These are phyloP conservation scores for Oryza glaberrima DNA, from an alignment of 176 grass and related monocot species.

Conservation along the genomic window DNA sequence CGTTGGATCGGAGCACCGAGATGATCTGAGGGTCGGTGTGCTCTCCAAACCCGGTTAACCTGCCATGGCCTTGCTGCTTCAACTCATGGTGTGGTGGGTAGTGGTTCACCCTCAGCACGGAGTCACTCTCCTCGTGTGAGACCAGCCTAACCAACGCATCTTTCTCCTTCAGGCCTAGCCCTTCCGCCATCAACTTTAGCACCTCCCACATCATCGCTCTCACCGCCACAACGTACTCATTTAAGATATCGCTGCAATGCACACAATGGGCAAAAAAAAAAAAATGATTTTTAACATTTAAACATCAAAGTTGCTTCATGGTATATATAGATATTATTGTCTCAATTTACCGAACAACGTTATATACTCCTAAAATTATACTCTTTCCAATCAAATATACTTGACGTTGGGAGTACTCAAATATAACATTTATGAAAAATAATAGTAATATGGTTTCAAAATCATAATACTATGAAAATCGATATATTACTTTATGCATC, in stretches of 20 bases:
- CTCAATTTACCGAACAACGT: too few relatives aligned
- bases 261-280: too few relatives aligned
- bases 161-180: conserved; percentile 40
- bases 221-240: conserved; percentile 64
- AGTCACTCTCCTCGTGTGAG: conserved; percentile 62
- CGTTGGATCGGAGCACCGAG: conserved; percentile 80
- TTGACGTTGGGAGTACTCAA: too few relatives aligned
- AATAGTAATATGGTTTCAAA: too few relatives aligned
- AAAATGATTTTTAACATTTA: too few relatives aligned
- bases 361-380: too few relatives aligned
- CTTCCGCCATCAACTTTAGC: conserved; percentile 74
- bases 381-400: too few relatives aligned
- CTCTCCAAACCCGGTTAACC: conserved; percentile 78
- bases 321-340: too few relatives aligned
- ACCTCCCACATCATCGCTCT: conserved; percentile 52
- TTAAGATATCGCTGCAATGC: conserved; percentile 45
- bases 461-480: neutral
- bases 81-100: conserved; percentile 56
- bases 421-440: too few relatives aligned
- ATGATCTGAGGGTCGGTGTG: conserved; percentile 93
- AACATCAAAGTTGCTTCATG: too few relatives aligned
- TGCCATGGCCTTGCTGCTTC: neutral
- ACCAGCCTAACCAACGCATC: conserved; percentile 45
- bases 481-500: neutral
- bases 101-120: conserved; percentile 70